Evolutionary conservation across 139 green algal species (phyloP).

Genomic region (Coelastrella sp.): DNA sequence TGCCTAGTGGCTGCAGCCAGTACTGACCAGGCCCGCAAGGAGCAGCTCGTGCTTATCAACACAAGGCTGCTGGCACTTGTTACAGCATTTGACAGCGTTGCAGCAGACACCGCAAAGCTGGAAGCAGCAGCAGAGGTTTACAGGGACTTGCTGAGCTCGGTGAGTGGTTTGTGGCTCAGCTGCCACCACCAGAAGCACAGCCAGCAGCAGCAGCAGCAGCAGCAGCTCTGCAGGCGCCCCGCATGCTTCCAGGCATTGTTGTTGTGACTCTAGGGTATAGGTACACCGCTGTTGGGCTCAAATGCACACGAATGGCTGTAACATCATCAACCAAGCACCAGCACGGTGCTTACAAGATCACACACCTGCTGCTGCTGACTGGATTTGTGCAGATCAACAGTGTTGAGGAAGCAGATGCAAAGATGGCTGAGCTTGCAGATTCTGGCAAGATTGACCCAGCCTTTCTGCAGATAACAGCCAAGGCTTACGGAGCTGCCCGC

Average conservation of each 20-base stretch:
- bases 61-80: conserved; percentile 66
- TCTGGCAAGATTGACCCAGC: conserved; percentile 71
- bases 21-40: conserved; percentile 46
- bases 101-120: conserved; percentile 59
- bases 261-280: no score
- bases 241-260: no score
- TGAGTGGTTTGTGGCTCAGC: conserved; percentile 2
- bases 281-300: no score
- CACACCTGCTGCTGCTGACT: conserved; percentile 17
- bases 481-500: conserved; percentile 68
- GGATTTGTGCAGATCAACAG: conserved; percentile 53
- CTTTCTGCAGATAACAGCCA: conserved; percentile 63
- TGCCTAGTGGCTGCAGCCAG: conserved; percentile 65
- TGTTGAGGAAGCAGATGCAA: conserved; percentile 61
- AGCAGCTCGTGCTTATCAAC: conserved; percentile 67
- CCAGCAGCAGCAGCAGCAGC: not conserved
- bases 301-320: no score
- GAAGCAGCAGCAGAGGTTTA: conserved; percentile 64
- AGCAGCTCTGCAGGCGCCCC: not conserved
- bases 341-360: not conserved
- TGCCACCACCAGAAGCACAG: not conserved
- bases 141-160: conserved; percentile 61
- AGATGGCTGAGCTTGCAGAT: conserved; percentile 64
- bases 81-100: conserved; percentile 65
- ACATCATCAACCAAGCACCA: not conserved